Conservation (phyloP, 495 filamentous ascomycete species). For the Penicillium waksmanii region DNA sequence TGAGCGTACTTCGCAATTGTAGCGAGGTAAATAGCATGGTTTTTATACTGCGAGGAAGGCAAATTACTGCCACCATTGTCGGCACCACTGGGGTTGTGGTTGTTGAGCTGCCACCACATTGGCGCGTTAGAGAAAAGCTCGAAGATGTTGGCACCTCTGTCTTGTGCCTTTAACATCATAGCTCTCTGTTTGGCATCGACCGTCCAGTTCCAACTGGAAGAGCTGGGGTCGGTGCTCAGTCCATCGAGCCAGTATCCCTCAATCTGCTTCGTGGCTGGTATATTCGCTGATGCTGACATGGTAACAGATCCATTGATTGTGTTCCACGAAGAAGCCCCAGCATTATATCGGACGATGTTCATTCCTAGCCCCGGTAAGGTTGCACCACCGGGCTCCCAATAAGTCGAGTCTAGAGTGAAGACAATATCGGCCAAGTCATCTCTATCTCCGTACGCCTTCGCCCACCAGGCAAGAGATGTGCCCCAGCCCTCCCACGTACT, state of each 20-base stretch:
- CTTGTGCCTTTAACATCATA: slow-evolving; percentile 17
- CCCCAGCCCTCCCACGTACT: slow-evolving; percentile 18
- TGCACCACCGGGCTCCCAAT: slow-evolving; percentile 7
- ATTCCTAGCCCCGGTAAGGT: slow-evolving; percentile 16
- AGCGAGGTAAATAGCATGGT: slow-evolving; percentile 21
- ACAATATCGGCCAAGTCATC: slow-evolving; percentile 19
- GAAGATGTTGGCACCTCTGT: slow-evolving; percentile 18
- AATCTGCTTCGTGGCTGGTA: slow-evolving; percentile 14
- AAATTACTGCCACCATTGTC: slow-evolving; percentile 15
- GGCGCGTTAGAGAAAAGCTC: slow-evolving; percentile 24
- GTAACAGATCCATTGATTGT: slow-evolving; percentile 13
- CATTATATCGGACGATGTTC: slow-evolving; percentile 21
- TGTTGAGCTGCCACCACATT: slow-evolving; percentile 19
- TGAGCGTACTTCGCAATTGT: slow-evolving; percentile 18
- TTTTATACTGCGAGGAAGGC: slow-evolving; percentile 19
- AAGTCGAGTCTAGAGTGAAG: slow-evolving; percentile 15
- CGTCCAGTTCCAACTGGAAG: slow-evolving; percentile 22
- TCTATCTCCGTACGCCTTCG: slow-evolving; percentile 15
- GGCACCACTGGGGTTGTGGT: slow-evolving; percentile 18
- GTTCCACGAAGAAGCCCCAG: slow-evolving; percentile 19
- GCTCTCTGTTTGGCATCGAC: slow-evolving; percentile 21
- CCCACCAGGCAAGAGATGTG: slow-evolving; percentile 24
- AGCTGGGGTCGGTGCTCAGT: slow-evolving; percentile 10
- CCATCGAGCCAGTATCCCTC: slow-evolving; percentile 22
- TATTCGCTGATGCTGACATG: slow-evolving; percentile 17